Conservation (phyloP, 2,329 filamentous ascomycete genomes). For the Byssoonygena ceratinophila region DNA sequence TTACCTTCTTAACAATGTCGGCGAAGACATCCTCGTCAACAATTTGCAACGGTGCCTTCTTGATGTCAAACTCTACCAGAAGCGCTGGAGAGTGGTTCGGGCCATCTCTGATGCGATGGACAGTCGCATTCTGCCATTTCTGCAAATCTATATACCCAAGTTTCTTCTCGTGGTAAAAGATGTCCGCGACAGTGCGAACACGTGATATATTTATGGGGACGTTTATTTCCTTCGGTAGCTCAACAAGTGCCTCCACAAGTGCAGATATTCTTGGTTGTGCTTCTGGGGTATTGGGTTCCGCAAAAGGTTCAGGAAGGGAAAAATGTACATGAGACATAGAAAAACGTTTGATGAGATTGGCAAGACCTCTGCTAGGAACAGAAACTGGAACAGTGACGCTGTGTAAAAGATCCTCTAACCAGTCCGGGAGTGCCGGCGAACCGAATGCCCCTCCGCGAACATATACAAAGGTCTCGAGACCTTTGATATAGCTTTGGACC, state of each 20-base stretch:
- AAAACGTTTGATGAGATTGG: conserved; percentile 77
- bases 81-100: conserved; percentile 52
- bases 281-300: conserved; percentile 62
- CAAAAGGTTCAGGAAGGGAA: conserved; percentile 66
- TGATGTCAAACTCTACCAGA: conserved; percentile 63
- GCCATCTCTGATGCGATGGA: conserved; percentile 53
- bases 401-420: conserved; percentile 70
- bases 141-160: conserved; percentile 69
- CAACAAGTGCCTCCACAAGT: conserved; percentile 66
- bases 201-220: conserved; percentile 67
- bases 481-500: conserved; percentile 69
- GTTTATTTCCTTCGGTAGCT: conserved; percentile 74
- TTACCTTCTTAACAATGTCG: conserved; percentile 65
- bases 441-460: conserved; percentile 66
- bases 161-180: conserved; percentile 66
- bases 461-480: conserved; percentile 66
- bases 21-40: conserved; percentile 69
- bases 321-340: conserved; percentile 79
- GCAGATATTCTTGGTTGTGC: conserved; percentile 72
- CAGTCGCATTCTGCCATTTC: conserved; percentile 77
- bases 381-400: conserved; percentile 75
- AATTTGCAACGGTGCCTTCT: conserved; percentile 70
- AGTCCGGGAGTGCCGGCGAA: conserved; percentile 59
- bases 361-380: conserved; percentile 70
- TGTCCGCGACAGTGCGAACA: conserved; percentile 66